Base-by-base conservation (phyloP, 2,329 filamentous ascomycete genomes). In the Penicillium glabrum region DNA sequence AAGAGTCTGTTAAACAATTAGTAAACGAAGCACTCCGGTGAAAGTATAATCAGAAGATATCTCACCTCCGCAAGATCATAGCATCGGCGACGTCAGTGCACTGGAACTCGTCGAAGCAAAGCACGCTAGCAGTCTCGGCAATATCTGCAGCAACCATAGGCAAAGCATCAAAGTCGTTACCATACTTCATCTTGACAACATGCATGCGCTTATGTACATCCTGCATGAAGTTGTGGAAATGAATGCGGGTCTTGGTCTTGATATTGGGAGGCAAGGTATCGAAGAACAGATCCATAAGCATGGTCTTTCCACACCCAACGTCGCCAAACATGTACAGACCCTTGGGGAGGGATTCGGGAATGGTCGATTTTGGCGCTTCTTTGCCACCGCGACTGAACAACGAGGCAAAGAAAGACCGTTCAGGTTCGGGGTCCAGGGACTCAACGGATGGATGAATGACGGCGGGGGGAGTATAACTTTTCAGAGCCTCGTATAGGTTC, bases 171-270 rank as follows among this genome's bases (percentile, higher is more conserved):
- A 96, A 83, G 65, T 97, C 92, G 70, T 87, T 92, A 29, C 95
- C 95, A 72, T 96, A 86, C 67, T 87, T 79, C 83, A 95, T 89
- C 79, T 96, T 97, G 77, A 96, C 88, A 71, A 86, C 86, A 79
- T 98, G 95, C 67, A 98, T 79, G 59, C 93, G 84, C 74, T 89
- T 91, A 78, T 99, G 95, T 48, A 98, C 89, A 74, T 96, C 90
- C 75, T 98, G 95, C 95, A 99, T 99, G 80, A 99, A 99, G 74
- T 96, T 96, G 80, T 98, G 92, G 77, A 99, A 99, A 79, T 99
- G 95, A 69, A 99, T 97, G 47, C 95, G 84, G 46, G 89, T 96
- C 79, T 96, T 97, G 31, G 86, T 86, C 56, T 82, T 83, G 62
- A 98, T 92, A 58, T 89, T 88, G 16, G 80, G 73, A 0, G 95